phyloP scores from a whole-genome alignment of 352 stramenopile genomes.

The Pythium dissimile region DNA sequence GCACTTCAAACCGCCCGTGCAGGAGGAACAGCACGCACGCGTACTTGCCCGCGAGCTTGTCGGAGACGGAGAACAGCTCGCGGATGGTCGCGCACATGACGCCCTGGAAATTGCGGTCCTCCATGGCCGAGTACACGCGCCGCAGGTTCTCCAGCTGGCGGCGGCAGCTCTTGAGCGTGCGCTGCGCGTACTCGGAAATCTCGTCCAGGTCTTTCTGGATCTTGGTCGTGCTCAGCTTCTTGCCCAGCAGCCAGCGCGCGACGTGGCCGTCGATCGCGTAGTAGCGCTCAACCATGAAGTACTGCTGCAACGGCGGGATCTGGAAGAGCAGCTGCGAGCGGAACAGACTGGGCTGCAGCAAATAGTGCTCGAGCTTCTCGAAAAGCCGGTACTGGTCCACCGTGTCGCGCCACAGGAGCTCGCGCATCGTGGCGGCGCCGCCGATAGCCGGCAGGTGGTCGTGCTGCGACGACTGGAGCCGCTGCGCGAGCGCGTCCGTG shows the following conservation, averaged over 20 bases:
- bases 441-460: constrained; percentile 46
- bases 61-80: constrained; percentile 66
- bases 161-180: constrained; percentile 71
- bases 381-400: constrained; percentile 84
- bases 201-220: constrained; percentile 86
- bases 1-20: constrained; percentile 74
- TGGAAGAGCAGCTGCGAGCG: constrained; percentile 80
- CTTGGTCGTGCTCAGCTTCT: constrained; percentile 69
- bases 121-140: constrained; percentile 64
- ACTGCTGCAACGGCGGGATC: constrained; percentile 69
- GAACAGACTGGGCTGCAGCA: constrained; percentile 77
- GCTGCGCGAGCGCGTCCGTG: constrained; percentile 45
- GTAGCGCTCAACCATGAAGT: constrained; percentile 82
- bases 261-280: constrained; percentile 71
- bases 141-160: constrained; percentile 78
- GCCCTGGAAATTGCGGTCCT: constrained; percentile 80
- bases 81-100: constrained; percentile 38
- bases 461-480: constrained; percentile 39
- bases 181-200: constrained; percentile 62
- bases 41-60: constrained; percentile 74
- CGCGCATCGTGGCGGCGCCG: constrained; percentile 48
- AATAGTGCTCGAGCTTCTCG: constrained; percentile 81
- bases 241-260: constrained; percentile 70
- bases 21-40: constrained; percentile 78
- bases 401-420: constrained; percentile 75